Evolutionary conservation across 164 flowering plant genomes (phyloP).

Genomic region (Umbellularia californica): DNA sequence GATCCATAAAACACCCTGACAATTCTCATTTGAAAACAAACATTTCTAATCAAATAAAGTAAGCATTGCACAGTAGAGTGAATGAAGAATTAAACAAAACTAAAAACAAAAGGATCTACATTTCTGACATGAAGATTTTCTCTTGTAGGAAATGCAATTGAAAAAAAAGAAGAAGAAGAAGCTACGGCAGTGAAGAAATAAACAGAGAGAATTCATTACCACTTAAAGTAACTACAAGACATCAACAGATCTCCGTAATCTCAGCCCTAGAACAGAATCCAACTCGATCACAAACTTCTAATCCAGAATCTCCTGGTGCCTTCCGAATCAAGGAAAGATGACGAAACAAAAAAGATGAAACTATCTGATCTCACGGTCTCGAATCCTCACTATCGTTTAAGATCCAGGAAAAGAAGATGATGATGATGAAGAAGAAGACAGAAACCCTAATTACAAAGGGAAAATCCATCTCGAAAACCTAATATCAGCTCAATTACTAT

Average conservation of each 20-base stretch:
- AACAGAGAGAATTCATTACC: not conserved
- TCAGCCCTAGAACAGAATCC: not conserved
- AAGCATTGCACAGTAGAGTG: not conserved
- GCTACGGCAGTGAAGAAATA: not conserved
- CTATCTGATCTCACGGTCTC: not conserved
- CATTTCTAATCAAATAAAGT: not conserved
- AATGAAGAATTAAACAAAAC: too few species aligned
- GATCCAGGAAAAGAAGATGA: constrained; percentile 1
- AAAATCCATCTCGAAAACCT: constrained; percentile 1
- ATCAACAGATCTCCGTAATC: not conserved
- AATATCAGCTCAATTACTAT: constrained; percentile 84
- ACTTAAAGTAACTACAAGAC: not conserved
- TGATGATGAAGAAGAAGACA: not conserved
- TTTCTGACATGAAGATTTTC: not conserved
- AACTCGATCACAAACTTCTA: not conserved
- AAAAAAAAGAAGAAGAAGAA: not conserved
- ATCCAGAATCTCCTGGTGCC: not conserved
- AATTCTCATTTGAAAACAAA: not conserved
- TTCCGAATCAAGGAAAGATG: not conserved
- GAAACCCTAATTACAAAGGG: constrained; percentile 7
- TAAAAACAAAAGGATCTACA: not conserved
- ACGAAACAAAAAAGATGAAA: too few species aligned
- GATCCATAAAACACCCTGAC: too few species aligned
- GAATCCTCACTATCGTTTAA: constrained; percentile 3
- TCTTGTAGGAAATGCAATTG: not conserved